Evolutionary conservation across 1,139 yeast species (phyloP), one percentile per base, ranked within the genome.

Genomic region (Schizosaccharomyces versatilis): DNA sequence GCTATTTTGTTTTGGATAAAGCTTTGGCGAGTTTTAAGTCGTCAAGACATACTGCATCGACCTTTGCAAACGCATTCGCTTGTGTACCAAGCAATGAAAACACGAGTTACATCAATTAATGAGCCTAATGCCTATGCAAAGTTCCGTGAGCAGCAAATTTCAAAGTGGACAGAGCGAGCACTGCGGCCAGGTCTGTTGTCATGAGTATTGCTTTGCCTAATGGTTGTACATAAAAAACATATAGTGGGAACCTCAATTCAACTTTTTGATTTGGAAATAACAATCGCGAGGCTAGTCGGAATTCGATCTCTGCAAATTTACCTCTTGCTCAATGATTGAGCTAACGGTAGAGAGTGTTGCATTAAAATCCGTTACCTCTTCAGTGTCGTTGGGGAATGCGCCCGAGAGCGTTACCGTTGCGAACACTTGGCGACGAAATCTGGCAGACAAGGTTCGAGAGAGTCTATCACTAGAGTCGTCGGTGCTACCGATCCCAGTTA

Each of bases 391-490:
- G n/a, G 49, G 49, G 19, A 44, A 44, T 3, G 19, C 49, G 8
- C 49, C 49, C 19, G 19, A 36, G 6, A 44, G 49, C 3, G 6
- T 19, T 9, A 19, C 8, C 12, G 38, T 44, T 9, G 36, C n/a
- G 9, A 24, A 44, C 6, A 32, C 49, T 44, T 44, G 49, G 9
- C 14, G 14, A 9, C 32, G 49, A 9, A 17, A 44, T 5, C 15
- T 9, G 10, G 19, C 32, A 6, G 49, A 44, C 10, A 44, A 36
- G 2, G 19, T 44, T 32, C 38, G 19, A 17, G 49, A 44, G 38
- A 44, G 19, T 17, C 38, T 19, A 8, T 15, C 19, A 41, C 52
- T 53, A 8, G 54, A 32, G 36, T 44, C 49, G 47, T 55, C 57
- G 15, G 41, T 40, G n/a, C 55, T 39, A 8, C 52, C 41, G 36